Percentiles rank a stretch among this genome's conserved stretches.
Evolutionary conservation across 306 rosid genomes (phyloP).

Genomic region (Pterocarpus macrocarpus): DNA sequence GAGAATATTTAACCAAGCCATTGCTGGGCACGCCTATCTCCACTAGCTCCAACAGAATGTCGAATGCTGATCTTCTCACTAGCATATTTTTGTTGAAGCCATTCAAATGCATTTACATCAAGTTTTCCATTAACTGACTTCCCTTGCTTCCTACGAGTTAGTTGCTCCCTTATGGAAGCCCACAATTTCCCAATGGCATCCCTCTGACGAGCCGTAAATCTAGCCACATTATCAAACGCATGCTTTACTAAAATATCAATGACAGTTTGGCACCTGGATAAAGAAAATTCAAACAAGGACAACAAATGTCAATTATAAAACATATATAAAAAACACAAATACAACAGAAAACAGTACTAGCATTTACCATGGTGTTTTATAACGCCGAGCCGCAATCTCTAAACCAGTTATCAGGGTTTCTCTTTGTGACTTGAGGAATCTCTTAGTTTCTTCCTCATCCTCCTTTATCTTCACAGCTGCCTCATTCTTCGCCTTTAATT

Average conservation of each 20-base stretch:
- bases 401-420: conserved; percentile 80
- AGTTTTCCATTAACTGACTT: conserved; percentile 90
- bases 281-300: conserved; percentile 12
- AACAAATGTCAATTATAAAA: conserved; percentile 31
- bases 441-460: conserved; percentile 72
- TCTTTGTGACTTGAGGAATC: conserved; percentile 77
- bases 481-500: conserved; percentile 67
- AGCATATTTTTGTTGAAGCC: conserved; percentile 90
- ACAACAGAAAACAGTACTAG: conserved; percentile 18
- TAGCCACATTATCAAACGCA: conserved; percentile 77
- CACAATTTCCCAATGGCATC: conserved; percentile 82
- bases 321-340: neutral
- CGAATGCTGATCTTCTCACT: conserved; percentile 91
- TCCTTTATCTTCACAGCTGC: conserved; percentile 54
- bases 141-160: conserved; percentile 80
- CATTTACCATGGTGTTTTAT: conserved; percentile 81
- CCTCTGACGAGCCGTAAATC: conserved; percentile 84
- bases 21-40: conserved; percentile 85
- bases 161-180: conserved; percentile 92
- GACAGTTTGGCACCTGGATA: conserved; percentile 93
- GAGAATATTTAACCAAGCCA: conserved; percentile 89
- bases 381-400: conserved; percentile 90
- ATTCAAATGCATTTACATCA: conserved; percentile 87
- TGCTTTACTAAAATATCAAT: conserved; percentile 93
- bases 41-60: conserved; percentile 85